Conservation (phyloP, 2,329 filamentous ascomycete genomes). For the Ophiostoma ips region DNA sequence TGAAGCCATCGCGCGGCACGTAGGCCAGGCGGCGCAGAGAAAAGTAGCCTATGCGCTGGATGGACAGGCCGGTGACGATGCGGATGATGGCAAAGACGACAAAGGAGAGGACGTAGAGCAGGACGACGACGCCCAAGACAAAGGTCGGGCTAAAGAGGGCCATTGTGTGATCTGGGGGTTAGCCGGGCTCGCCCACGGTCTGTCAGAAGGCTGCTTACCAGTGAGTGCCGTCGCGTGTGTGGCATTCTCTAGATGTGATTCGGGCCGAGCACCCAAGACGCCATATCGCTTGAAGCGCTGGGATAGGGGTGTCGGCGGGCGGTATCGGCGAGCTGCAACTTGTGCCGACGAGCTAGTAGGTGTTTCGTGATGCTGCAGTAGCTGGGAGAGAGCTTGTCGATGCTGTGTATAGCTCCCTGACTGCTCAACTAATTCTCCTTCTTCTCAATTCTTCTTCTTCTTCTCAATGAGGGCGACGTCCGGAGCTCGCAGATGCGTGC, state of each 20-base stretch:
- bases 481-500: too few species aligned
- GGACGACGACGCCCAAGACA: slow-evolving; percentile 68
- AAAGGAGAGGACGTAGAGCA: slow-evolving; percentile 83
- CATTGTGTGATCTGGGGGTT: slow-evolving; percentile 29
- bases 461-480: too few species aligned
- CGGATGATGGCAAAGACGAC: slow-evolving; percentile 86
- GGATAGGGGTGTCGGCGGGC: too few species aligned
- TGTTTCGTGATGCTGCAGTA: too few species aligned
- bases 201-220: too few species aligned
- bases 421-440: too few species aligned
- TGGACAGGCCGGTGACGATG: slow-evolving; percentile 85
- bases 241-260: slow-evolving; percentile 7
- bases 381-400: too few species aligned
- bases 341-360: too few species aligned
- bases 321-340: too few species aligned
- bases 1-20: slow-evolving; percentile 74
- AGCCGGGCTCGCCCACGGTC: neutral
- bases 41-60: slow-evolving; percentile 87
- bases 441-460: too few species aligned
- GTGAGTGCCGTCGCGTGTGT: slow-evolving; percentile 5
- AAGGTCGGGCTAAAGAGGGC: slow-evolving; percentile 64
- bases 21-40: slow-evolving; percentile 85
- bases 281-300: slow-evolving; percentile 7
- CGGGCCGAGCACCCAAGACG: neutral
- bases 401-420: too few species aligned